Evolutionary conservation across 306 rosid species (phyloP).

Genomic region (Quercus bicolor): DNA sequence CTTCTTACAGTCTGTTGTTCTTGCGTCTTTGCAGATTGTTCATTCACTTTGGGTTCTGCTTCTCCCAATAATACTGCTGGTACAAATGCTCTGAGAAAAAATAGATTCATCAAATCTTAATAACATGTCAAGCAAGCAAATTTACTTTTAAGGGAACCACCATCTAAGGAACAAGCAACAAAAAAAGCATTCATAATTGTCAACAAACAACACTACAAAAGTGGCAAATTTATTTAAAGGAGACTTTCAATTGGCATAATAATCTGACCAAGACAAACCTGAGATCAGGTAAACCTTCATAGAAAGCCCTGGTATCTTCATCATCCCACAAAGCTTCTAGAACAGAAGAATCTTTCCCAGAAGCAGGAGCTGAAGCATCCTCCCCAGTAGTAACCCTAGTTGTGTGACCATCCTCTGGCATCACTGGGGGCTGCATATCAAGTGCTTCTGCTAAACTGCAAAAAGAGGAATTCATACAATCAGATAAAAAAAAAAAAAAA

Average conservation of each 20-base stretch:
- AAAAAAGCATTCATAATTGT: neutral
- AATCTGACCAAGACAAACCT: conserved; percentile 55
- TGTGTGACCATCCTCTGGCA: conserved; percentile 99
- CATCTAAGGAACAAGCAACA: neutral
- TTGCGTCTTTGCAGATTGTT: conserved; percentile 69
- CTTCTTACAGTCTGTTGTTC: conserved; percentile 79
- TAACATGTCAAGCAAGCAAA: conserved; percentile 8
- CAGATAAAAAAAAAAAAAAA: neutral
- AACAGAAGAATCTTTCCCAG: conserved; percentile 82
- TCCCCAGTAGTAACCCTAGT: conserved; percentile 91
- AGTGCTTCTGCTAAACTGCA: conserved; percentile 96
- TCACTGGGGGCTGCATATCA: conserved; percentile 98
- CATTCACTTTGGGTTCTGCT: conserved; percentile 70
- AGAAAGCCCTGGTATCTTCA: conserved; percentile 91
- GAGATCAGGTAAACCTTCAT: conserved; percentile 96
- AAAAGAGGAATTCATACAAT: conserved; percentile 19
- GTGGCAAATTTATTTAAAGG: neutral
- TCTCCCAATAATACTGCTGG: conserved; percentile 98
- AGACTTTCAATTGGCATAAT: neutral
- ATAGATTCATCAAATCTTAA: conserved; percentile 14
- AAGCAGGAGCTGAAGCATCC: conserved; percentile 72
- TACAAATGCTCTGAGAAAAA: conserved; percentile 82
- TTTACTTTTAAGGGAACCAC: neutral
- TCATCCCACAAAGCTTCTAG: conserved; percentile 95
- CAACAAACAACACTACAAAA: too few species aligned